These are phyloP conservation scores for Hirschfeldia incana DNA, from an alignment of 345 rosid species.

Conservation along the genomic window DNA sequence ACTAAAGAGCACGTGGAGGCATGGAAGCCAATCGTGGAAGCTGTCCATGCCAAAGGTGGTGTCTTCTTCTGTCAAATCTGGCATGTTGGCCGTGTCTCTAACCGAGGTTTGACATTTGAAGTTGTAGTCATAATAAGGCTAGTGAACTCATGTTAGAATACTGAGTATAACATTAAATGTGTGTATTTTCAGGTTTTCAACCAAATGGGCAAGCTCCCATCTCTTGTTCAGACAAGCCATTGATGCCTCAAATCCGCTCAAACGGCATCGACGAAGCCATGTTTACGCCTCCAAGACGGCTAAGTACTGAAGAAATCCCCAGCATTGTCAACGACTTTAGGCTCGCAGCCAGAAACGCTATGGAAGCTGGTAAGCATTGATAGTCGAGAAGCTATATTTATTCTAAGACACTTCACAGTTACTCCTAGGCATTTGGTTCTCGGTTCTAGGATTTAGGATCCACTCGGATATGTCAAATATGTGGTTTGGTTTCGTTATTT, in stretches of 20 bases:
- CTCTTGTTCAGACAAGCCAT: constrained; percentile 57
- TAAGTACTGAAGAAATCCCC: constrained; percentile 70
- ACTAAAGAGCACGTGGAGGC: constrained; percentile 82
- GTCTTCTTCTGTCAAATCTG: constrained; percentile 69
- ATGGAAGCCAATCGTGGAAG: constrained; percentile 85
- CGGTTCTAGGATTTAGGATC: too few relatives aligned
- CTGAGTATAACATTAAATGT: neutral
- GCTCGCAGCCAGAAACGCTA: constrained; percentile 75
- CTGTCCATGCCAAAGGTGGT: constrained; percentile 81
- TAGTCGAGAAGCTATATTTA: neutral
- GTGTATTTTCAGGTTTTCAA: constrained; percentile 36
- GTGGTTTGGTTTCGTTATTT: too few relatives aligned
- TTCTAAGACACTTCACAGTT: neutral
- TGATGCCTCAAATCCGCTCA: constrained; percentile 45
- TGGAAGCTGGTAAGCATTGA: constrained; percentile 61
- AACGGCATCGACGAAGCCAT: constrained; percentile 45
- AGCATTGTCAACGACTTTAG: constrained; percentile 62
- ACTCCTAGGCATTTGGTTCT: too few relatives aligned
- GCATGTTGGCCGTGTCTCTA: constrained; percentile 82
- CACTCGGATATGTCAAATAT: too few relatives aligned
- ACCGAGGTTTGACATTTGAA: constrained; percentile 27
- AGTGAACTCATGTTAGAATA: neutral
- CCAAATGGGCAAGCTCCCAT: constrained; percentile 71
- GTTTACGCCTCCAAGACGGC: constrained; percentile 60
- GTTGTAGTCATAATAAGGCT: neutral